Percentiles rank a stretch among this genome's conserved stretches.
phyloP scores from a whole-genome alignment of 2,329 filamentous ascomycete genomes.

The Neophaeococcomyces aloes region DNA sequence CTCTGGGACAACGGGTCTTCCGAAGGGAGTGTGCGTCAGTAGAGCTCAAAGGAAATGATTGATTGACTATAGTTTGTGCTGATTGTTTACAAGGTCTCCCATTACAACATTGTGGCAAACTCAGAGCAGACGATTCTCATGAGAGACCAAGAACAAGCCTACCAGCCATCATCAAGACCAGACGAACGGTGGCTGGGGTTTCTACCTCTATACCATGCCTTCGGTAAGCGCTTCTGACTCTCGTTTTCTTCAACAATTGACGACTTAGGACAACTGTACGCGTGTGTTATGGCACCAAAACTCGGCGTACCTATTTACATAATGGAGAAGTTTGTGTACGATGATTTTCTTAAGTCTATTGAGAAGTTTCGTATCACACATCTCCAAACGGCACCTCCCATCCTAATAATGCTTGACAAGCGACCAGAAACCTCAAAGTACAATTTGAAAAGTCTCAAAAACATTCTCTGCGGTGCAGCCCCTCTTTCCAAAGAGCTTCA shows the following conservation, averaged over 20 bases:
- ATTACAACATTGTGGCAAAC: constrained; percentile 41
- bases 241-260: constrained; percentile 33
- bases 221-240: constrained; percentile 15
- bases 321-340: constrained; percentile 49
- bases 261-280: constrained; percentile 3
- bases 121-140: constrained; percentile 41
- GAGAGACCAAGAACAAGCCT: constrained; percentile 45
- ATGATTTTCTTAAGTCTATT: constrained; percentile 43
- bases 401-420: constrained; percentile 51
- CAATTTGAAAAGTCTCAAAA: constrained; percentile 42
- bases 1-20: constrained; percentile 41
- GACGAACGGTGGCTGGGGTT: constrained; percentile 34
- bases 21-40: constrained; percentile 41
- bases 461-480: constrained; percentile 44
- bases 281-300: constrained; percentile 23
- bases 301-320: constrained; percentile 52
- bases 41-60: no score
- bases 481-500: constrained; percentile 37
- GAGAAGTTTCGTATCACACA: constrained; percentile 44
- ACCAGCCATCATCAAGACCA: constrained; percentile 19
- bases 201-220: constrained; percentile 37
- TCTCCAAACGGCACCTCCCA: constrained; percentile 47
- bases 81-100: constrained; percentile 37
- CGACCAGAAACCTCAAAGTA: constrained; percentile 39
- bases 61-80: no score